Percentiles rank a stretch among this genome's conserved stretches.
Evolutionary conservation across 441 rosid species (phyloP).

Genomic region (Gossypium lobatum): DNA sequence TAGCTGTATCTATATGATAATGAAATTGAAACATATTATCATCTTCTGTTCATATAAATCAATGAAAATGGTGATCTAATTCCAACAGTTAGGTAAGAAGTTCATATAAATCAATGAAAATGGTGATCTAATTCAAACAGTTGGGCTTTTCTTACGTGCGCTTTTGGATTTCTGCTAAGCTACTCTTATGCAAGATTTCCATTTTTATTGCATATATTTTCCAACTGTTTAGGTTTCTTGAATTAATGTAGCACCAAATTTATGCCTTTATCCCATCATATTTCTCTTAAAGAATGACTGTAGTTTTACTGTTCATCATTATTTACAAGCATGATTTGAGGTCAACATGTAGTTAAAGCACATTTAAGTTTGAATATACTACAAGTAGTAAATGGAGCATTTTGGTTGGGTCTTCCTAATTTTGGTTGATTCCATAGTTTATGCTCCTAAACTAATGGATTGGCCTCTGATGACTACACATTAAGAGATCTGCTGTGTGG

Average conservation of each 20-base stretch:
- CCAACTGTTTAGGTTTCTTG: not conserved
- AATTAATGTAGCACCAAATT: not conserved
- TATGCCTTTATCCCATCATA: conserved; percentile 1
- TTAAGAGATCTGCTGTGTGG: conserved; percentile 54
- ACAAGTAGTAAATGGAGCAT: conserved; percentile 27
- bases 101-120: not conserved
- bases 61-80: not conserved
- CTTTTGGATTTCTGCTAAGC: not conserved
- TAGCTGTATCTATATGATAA: not conserved
- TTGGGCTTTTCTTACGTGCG: not conserved
- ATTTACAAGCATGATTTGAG: not conserved
- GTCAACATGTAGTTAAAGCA: not conserved
- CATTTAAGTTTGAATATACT: not conserved
- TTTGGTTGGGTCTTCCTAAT: conserved; percentile 52
- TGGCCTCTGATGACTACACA: conserved; percentile 80
- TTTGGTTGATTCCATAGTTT: conserved; percentile 57
- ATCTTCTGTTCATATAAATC: not conserved
- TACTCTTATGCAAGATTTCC: not conserved
- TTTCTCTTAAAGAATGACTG: not conserved
- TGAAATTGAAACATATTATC: not conserved
- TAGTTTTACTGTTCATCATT: not conserved
- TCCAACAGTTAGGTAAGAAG: too few species aligned
- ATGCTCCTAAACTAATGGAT: conserved; percentile 53
- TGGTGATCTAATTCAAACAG: not conserved
- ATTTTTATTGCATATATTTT: not conserved